Evolutionary conservation across 2,329 filamentous ascomycete species (phyloP).

Genomic region (Thelonectria rubi): DNA sequence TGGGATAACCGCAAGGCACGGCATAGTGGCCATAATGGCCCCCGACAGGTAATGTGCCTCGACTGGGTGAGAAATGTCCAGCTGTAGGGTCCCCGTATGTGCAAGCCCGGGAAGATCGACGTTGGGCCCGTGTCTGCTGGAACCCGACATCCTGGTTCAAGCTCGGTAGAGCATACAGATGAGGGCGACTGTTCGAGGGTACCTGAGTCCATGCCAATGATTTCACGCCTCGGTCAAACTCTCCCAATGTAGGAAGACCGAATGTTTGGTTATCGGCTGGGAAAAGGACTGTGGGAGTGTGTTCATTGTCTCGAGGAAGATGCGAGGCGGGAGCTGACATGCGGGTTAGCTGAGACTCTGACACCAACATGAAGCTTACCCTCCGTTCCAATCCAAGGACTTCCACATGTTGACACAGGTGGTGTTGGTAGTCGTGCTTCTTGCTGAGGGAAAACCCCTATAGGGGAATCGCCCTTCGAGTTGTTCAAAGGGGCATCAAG

Average conservation of each 20-base stretch:
- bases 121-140: constrained; percentile 34
- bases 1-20: constrained; percentile 28
- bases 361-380: constrained; percentile 33
- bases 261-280: constrained; percentile 34
- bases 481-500: constrained; percentile 15
- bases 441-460: constrained; percentile 17
- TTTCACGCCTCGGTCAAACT: constrained; percentile 52
- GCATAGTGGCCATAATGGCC: constrained; percentile 25
- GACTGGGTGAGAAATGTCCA: constrained; percentile 9
- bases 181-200: constrained; percentile 40
- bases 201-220: constrained; percentile 47
- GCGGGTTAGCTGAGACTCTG: constrained; percentile 16
- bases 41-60: no score
- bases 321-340: constrained; percentile 34
- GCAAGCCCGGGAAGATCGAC: constrained; percentile 30
- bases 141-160: constrained; percentile 36
- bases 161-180: constrained; percentile 43
- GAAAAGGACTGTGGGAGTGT: constrained; percentile 36
- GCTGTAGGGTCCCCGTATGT: constrained; percentile 21
- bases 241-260: constrained; percentile 49
- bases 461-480: constrained; percentile 8
- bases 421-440: constrained; percentile 36
- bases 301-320: constrained; percentile 38
- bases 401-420: constrained; percentile 46
- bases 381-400: constrained; percentile 47